Conservation (phyloP, 257 asterid species). For the Solanum pinnatisectum region DNA sequence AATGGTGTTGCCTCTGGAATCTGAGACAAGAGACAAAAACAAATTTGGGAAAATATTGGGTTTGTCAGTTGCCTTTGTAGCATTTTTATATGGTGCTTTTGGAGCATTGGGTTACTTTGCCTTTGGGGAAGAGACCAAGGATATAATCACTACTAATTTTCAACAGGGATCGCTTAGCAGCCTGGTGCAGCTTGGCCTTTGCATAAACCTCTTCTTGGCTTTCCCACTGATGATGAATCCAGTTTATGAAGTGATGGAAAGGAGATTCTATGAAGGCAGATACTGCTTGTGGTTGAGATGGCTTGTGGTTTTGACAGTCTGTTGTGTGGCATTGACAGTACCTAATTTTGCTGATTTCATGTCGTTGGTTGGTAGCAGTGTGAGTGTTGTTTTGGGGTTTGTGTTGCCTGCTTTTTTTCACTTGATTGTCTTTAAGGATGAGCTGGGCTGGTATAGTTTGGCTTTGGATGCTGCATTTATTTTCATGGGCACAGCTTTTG, state of each 20-base stretch:
- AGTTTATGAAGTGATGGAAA: constrained; percentile 15
- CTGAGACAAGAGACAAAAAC: constrained; percentile 11
- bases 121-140: constrained; percentile 15
- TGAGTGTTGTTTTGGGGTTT: constrained; percentile 62
- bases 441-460: constrained; percentile 20
- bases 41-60: constrained; percentile 11
- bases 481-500: constrained; percentile 10
- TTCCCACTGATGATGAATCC: constrained; percentile 22
- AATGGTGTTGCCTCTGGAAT: constrained; percentile 15
- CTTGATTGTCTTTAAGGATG: constrained; percentile 48
- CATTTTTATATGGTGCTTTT: constrained; percentile 1
- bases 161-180: constrained; percentile 4
- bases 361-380: constrained; percentile 77
- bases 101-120: constrained; percentile 17
- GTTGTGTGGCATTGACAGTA: not conserved
- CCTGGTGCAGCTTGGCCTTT: constrained; percentile 10
- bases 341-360: constrained; percentile 80
- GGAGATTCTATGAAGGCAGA: constrained; percentile 8
- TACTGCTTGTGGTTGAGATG: constrained; percentile 10
- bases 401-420: constrained; percentile 76
- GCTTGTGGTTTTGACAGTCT: constrained; percentile 5
- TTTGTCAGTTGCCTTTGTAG: constrained; percentile 2
- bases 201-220: constrained; percentile 9
- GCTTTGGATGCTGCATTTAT: constrained; percentile 11
- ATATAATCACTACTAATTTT: constrained; percentile 11